Evolutionary conservation across 2,329 filamentous ascomycete genomes (phyloP), one percentile per base, ranked within the genome.

Genomic region (Sphaceloma murrayae): DNA sequence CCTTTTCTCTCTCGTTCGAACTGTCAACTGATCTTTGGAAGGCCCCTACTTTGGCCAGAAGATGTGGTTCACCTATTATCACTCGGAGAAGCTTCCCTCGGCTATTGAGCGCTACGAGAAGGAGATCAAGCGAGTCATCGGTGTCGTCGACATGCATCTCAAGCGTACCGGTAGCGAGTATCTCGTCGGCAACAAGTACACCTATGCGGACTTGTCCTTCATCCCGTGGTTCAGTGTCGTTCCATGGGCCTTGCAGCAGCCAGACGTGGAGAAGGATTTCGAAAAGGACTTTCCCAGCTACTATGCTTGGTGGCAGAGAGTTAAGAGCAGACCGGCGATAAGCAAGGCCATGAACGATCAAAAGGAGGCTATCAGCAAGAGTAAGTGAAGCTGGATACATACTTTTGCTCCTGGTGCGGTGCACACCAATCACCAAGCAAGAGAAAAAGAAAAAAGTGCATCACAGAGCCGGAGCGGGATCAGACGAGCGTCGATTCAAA

Each of bases 61-160:
- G 2, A 51, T 49, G 14, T 66, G 63, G 63, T 66, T 66, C 50
- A 56, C 53, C 6, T 51, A 49, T 22, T 60, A 51, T 49, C 62
- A 64, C 45, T 43, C 54, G 0, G 69, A 73, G 53, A 62, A 68
- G 48, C 3, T 74, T 4, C 61, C 59, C 1, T 64, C 58, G 5
- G 72, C 67, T 7, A 58, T 68, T 14, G 61, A 67, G 10, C 59
- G 70, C 5, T 75, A 74, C 55, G 50, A 51, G 9, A 61, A 65
- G 6, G 68, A 75, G 54, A 59, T 68, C n/a, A 57, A 60, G 11
- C 63, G 71, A 4, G 62, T 74, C 1, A 59, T 63, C 2, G 55
- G 58, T 2, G 69, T 74, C 2, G 48, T 75, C 17, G 66, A 75
- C 5, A 51, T 46, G 2, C 58, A 62, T 39, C 55, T 73, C 3